These are phyloP conservation scores for Lindgomyces ingoldianus DNA, from an alignment of 495 filamentous ascomycete species.

Conservation along the genomic window DNA sequence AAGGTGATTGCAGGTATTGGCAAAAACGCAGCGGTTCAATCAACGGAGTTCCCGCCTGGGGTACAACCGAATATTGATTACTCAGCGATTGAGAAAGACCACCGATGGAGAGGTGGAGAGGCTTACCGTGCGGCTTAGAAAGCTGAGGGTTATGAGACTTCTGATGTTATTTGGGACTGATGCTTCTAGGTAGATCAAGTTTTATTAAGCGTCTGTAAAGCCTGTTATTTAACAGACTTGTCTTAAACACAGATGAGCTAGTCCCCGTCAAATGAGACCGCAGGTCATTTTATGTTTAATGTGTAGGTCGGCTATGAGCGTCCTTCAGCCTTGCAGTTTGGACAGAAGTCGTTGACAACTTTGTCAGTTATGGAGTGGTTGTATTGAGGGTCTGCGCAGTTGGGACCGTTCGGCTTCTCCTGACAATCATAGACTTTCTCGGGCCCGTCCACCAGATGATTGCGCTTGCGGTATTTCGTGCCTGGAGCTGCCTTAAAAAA, in stretches of 20 bases:
- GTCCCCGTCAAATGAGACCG: not conserved
- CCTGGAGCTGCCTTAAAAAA: conserved; percentile 2
- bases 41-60: not conserved
- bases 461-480: conserved; percentile 6
- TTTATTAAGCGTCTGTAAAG: not conserved
- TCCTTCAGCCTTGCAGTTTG: conserved; percentile 2
- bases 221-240: not conserved
- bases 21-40: not conserved
- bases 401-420: conserved; percentile 1
- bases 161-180: not conserved
- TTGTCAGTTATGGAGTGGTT: conserved; percentile 5
- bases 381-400: conserved; percentile 3
- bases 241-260: not conserved
- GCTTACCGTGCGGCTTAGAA: not conserved
- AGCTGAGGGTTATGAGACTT: not conserved
- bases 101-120: not conserved
- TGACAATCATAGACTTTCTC: conserved; percentile 5
- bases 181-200: not conserved
- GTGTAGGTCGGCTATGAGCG: not conserved
- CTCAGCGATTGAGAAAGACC: not conserved
- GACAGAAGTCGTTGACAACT: conserved; percentile 3
- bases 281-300: not conserved
- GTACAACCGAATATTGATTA: not conserved
- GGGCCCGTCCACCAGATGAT: not conserved
- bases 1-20: not conserved